These are phyloP conservation scores for Polygonum maritimum DNA, from an alignment of 148 eudicot species.

Conservation along the genomic window DNA sequence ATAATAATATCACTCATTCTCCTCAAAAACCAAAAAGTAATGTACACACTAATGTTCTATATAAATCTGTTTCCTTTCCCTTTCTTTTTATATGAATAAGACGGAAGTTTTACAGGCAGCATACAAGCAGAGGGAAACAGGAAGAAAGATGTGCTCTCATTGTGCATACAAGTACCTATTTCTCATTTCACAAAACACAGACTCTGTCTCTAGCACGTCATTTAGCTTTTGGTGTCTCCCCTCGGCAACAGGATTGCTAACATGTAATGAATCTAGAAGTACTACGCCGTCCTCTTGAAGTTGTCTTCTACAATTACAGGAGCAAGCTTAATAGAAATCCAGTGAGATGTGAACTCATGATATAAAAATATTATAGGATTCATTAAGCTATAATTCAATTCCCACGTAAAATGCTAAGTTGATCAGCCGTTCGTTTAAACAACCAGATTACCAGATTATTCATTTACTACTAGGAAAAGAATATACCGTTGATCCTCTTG, in stretches of 20 bases:
- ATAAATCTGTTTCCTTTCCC: no score
- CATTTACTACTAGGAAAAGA: not conserved
- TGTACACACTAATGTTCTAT: no score
- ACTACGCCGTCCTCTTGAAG: conserved; percentile 31
- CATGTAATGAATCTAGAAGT: conserved; percentile 34
- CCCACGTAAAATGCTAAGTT: not conserved
- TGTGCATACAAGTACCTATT: conserved; percentile 32
- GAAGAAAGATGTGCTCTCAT: not conserved
- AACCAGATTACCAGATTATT: not conserved
- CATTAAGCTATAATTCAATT: not conserved
- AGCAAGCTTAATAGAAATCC: not conserved
- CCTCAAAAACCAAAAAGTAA: no score
- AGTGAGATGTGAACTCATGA: not conserved
- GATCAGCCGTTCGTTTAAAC: not conserved
- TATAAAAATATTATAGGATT: not conserved
- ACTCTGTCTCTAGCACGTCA: conserved; percentile 31
- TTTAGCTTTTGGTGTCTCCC: conserved; percentile 35
- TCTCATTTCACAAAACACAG: conserved; percentile 37
- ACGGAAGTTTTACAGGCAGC: not conserved
- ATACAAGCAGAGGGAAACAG: not conserved
- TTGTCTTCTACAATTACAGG: conserved; percentile 14
- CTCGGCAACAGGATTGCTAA: conserved; percentile 22
- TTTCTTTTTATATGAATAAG: not conserved
- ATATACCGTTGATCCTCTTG: conserved; percentile 34
- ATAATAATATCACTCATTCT: no score